A percentile compares a stretch with the other conserved stretches of the same genome.
These are phyloP conservation scores for Senecio squalidus DNA, from an alignment of 140 eudicot species.

Conservation along the genomic window DNA sequence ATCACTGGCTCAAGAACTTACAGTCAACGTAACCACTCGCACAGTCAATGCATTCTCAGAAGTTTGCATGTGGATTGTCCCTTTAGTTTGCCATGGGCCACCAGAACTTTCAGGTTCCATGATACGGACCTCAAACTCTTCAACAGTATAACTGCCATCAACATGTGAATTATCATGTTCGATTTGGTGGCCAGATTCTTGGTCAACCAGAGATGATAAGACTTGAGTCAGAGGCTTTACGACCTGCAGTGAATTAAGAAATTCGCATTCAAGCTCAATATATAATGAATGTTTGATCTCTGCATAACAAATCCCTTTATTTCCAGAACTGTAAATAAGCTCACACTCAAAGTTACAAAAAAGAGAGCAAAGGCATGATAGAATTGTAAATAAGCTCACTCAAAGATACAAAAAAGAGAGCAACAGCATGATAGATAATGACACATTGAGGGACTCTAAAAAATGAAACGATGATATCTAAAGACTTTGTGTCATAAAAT, in stretches of 20 bases:
- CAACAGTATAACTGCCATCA: constrained; percentile 80
- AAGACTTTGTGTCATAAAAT: no score
- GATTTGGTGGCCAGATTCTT: constrained; percentile 81
- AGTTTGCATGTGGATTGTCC: constrained; percentile 88
- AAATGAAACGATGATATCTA: no score
- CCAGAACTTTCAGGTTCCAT: constrained; percentile 90
- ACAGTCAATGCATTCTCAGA: constrained; percentile 94
- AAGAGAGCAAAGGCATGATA: no score
- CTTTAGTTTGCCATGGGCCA: constrained; percentile 94
- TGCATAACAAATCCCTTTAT: neutral
- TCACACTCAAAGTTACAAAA: no score
- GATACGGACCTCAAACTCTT: constrained; percentile 90
- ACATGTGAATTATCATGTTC: constrained; percentile 63
- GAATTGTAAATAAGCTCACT: no score
- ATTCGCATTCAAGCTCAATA: constrained; percentile 4
- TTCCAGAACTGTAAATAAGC: no score
- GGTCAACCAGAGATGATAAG: constrained; percentile 86
- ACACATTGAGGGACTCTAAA: no score
- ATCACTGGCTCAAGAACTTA: constrained; percentile 36
- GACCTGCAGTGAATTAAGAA: constrained; percentile 46
- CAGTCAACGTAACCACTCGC: constrained; percentile 78
- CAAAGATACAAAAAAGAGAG: no score
- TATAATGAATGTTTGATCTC: neutral
- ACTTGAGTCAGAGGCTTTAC: constrained; percentile 85
- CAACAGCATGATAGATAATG: no score